These are phyloP conservation scores for Apiotrichum akiyoshidainum DNA, from an alignment of 1,284 basidiomycete species.

Conservation along the genomic window DNA sequence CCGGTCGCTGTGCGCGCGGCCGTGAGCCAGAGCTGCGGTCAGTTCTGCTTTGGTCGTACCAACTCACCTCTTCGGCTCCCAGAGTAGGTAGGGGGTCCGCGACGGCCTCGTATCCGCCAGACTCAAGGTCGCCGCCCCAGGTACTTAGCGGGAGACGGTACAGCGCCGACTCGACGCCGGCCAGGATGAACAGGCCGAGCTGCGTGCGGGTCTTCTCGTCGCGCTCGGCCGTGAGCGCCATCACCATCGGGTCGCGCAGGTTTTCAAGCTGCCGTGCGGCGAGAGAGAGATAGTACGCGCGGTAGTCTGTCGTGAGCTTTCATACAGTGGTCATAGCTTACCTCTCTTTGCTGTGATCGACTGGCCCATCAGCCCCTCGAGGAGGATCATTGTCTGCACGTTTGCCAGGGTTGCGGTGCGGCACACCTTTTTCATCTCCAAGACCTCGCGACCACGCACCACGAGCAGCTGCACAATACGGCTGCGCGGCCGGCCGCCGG, in stretches of 20 bases:
- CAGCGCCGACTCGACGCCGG: slow-evolving; percentile 59
- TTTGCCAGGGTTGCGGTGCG: slow-evolving; percentile 74
- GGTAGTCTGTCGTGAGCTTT: slow-evolving; percentile 24
- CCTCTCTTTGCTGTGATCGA: neutral
- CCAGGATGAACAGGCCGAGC: slow-evolving; percentile 56
- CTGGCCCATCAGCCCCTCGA: slow-evolving; percentile 36
- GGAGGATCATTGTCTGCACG: slow-evolving; percentile 52
- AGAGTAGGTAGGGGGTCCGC: neutral
- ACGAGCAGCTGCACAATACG: slow-evolving; percentile 72
- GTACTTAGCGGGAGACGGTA: slow-evolving; percentile 60
- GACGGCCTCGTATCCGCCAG: slow-evolving; percentile 5
- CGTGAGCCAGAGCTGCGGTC: slow-evolving; percentile 44
- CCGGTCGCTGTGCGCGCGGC: slow-evolving; percentile 75
- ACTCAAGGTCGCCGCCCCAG: neutral
- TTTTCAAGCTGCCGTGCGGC: slow-evolving; percentile 27
- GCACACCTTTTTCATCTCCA: slow-evolving; percentile 79
- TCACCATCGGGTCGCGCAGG: neutral
- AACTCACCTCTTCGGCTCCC: neutral
- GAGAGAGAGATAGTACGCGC: slow-evolving; percentile 19
- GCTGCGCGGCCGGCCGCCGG: slow-evolving; percentile 54
- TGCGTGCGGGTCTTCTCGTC: slow-evolving; percentile 24
- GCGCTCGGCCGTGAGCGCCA: slow-evolving; percentile 6
- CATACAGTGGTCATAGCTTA: neutral
- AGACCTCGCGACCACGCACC: slow-evolving; percentile 72
- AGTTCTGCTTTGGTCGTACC: neutral